phyloP scores from a whole-genome alignment of 371 early-diverging fungal species.

The Apophysomyces variabilis region DNA sequence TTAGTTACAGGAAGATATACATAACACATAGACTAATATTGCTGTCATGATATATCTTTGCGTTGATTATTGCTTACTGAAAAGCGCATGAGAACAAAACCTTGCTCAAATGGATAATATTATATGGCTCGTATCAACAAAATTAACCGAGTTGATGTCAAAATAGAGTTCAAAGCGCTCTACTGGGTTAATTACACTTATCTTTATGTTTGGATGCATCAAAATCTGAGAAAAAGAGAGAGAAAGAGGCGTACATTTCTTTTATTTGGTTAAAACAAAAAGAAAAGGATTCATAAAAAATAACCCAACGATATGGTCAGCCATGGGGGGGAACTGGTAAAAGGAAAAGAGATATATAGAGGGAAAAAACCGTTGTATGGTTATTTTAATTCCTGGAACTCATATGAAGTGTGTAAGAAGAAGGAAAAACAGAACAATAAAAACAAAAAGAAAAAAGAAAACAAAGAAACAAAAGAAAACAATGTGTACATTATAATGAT shows the following conservation, averaged over 20 bases:
- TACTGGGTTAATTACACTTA: background rate
- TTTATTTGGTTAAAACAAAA: background rate
- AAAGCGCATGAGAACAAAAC: too few relatives aligned
- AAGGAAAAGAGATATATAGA: slow-evolving; percentile 9
- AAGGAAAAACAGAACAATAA: background rate
- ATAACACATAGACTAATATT: too few relatives aligned
- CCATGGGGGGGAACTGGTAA: background rate
- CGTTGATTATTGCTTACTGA: too few relatives aligned
- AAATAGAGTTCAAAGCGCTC: slow-evolving; percentile 2
- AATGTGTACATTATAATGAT: slow-evolving; percentile 19
- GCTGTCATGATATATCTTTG: too few relatives aligned
- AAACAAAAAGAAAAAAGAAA: background rate
- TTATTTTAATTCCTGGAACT: background rate
- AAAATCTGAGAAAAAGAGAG: background rate
- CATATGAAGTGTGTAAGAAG: slow-evolving; percentile 4
- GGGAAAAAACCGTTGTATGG: background rate
- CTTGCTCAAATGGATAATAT: too few relatives aligned
- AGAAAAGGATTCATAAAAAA: slow-evolving; percentile 4
- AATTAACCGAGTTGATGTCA: too few relatives aligned
- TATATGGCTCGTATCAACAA: too few relatives aligned
- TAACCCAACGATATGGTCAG: background rate
- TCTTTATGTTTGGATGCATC: slow-evolving; percentile 1
- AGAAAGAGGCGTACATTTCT: slow-evolving; percentile 1
- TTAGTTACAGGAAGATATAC: too few relatives aligned
- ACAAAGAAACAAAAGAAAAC: background rate